Evolutionary conservation across 2,329 filamentous ascomycete genomes (phyloP).

Genomic region (Mariannaea elegans): DNA sequence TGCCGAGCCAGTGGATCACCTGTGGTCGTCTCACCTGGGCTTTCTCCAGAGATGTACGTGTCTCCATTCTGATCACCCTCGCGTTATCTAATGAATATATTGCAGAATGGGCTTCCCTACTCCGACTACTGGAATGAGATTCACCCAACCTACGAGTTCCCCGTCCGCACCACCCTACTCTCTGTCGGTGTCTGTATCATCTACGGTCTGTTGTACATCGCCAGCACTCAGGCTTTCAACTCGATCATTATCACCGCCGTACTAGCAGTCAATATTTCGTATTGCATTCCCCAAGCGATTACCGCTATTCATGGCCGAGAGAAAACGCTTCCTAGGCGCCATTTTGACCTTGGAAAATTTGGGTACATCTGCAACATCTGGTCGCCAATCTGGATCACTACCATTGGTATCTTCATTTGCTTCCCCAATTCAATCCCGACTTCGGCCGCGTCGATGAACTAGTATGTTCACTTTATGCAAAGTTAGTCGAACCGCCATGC

Average conservation of each 20-base stretch:
- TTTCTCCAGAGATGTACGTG: constrained; percentile 44
- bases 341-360: constrained; percentile 30
- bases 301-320: constrained; percentile 26
- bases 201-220: constrained; percentile 46
- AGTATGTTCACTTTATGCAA: neutral
- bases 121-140: constrained; percentile 39
- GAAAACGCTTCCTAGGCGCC: constrained; percentile 26
- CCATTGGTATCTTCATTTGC: constrained; percentile 35
- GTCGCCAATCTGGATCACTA: constrained; percentile 28
- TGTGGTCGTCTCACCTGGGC: constrained; percentile 45
- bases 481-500: no score
- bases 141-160: constrained; percentile 30
- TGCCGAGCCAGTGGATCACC: constrained; percentile 44
- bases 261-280: constrained; percentile 42
- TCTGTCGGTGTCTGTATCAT: constrained; percentile 38
- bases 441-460: constrained; percentile 14
- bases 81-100: neutral
- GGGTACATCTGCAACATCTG: constrained; percentile 35
- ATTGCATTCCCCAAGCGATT: constrained; percentile 41
- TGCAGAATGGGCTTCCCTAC: constrained; percentile 13
- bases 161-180: constrained; percentile 40
- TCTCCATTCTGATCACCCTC: neutral
- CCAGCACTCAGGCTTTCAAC: constrained; percentile 43
- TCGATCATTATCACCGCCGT: constrained; percentile 44
- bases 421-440: constrained; percentile 25